Conservation (phyloP, 345 rosid species). For the Trapa bicornis region DNA sequence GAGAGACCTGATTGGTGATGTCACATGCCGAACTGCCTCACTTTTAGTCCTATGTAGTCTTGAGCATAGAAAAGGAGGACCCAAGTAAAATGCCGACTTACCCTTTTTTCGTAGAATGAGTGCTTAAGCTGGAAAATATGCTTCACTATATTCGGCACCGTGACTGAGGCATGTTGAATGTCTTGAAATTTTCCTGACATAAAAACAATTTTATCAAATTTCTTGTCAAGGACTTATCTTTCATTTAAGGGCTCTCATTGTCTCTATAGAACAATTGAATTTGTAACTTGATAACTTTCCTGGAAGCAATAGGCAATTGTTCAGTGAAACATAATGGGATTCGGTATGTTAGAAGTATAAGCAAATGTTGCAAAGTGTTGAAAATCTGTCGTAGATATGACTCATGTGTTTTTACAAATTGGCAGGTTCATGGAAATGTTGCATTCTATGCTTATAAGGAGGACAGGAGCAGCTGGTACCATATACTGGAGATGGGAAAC, state of each 20-base stretch:
- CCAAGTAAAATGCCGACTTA: not conserved
- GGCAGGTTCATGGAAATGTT: constrained; percentile 34
- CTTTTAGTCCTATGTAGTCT: not conserved
- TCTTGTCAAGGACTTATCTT: not conserved
- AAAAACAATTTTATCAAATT: not conserved
- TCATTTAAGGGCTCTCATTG: not conserved
- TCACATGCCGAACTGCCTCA: not conserved
- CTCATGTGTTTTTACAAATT: not conserved
- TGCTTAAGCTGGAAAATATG: not conserved
- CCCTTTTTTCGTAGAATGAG: not conserved
- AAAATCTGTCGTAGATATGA: not conserved
- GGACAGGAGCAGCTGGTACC: constrained; percentile 19
- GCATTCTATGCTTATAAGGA: constrained; percentile 21
- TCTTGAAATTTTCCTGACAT: not conserved
- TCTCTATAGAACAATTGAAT: not conserved
- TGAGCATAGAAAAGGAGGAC: too few species aligned
- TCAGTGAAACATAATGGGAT: not conserved
- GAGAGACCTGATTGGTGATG: not conserved
- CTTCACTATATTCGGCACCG: not conserved
- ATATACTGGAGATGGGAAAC: constrained; percentile 31
- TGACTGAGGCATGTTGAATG: not conserved
- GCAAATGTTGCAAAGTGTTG: not conserved
- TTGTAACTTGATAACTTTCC: not conserved
- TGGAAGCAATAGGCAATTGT: not conserved
- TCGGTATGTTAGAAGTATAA: not conserved